phyloP scores from a whole-genome alignment of 2,329 filamentous ascomycete species.

The Arachnopeziza araneosa region DNA sequence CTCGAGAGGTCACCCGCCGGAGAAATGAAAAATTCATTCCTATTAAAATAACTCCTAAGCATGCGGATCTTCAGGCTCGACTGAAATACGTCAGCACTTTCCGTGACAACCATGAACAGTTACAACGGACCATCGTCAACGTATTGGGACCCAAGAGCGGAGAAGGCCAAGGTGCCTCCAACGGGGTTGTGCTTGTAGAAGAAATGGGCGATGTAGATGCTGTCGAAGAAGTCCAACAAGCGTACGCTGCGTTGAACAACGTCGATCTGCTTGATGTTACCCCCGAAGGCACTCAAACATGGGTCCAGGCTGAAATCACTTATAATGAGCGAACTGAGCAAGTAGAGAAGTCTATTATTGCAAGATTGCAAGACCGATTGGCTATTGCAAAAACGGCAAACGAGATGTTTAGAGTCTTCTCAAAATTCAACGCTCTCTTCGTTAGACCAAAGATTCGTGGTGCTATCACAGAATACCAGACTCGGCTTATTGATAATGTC shows the following conservation, averaged over 20 bases:
- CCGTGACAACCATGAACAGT: slow-evolving; percentile 93
- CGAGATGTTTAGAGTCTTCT: slow-evolving; percentile 99
- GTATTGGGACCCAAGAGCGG: slow-evolving; percentile 77
- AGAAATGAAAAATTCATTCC: slow-evolving; percentile 98
- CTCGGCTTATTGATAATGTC: slow-evolving; percentile 95
- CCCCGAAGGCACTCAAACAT: slow-evolving; percentile 79
- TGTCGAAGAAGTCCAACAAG: slow-evolving; percentile 90
- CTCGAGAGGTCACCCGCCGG: slow-evolving; percentile 86
- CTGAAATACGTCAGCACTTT: slow-evolving; percentile 93
- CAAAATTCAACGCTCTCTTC: slow-evolving; percentile 98
- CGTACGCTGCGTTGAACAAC: slow-evolving; percentile 89
- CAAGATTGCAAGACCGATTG: slow-evolving; percentile 81
- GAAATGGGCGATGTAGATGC: slow-evolving; percentile 97
- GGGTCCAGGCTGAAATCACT: slow-evolving; percentile 88
- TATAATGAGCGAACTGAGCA: slow-evolving; percentile 97
- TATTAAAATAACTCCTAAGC: slow-evolving; percentile 88
- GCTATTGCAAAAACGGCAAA: slow-evolving; percentile 96
- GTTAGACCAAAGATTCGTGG: slow-evolving; percentile 98
- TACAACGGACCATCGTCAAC: slow-evolving; percentile 92
- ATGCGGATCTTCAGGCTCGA: slow-evolving; percentile 82
- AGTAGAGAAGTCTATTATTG: slow-evolving; percentile 98
- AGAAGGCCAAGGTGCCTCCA: slow-evolving; percentile 48
- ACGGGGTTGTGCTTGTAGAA: slow-evolving; percentile 70
- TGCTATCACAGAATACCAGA: slow-evolving; percentile 96
- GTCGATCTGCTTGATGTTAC: slow-evolving; percentile 94